These are phyloP conservation scores for Solanum hybrid DNA, from an alignment of 305 asterid species.

Conservation along the genomic window DNA sequence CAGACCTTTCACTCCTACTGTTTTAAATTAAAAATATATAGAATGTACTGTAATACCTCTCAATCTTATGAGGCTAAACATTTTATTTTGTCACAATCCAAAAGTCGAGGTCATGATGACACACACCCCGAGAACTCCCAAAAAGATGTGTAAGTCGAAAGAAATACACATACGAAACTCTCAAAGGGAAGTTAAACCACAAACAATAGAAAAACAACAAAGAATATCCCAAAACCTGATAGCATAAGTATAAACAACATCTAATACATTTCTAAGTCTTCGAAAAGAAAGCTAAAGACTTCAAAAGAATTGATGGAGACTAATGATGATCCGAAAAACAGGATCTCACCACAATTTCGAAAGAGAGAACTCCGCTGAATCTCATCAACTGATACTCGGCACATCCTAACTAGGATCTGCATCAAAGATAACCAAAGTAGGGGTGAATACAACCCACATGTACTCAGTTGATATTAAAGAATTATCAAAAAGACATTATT, in stretches of 20 bases:
- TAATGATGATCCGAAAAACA: not conserved
- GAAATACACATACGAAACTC: not conserved
- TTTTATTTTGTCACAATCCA: too few species aligned
- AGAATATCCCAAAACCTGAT: not conserved
- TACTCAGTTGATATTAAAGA: not conserved
- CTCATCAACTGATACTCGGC: not conserved
- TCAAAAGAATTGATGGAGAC: not conserved
- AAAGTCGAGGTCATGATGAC: not conserved
- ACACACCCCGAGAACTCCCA: fast-evolving
- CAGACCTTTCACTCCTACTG: fast-evolving
- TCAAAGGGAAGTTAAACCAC: not conserved
- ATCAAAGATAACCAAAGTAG: too few species aligned
- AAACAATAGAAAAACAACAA: too few species aligned
- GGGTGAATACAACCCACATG: too few species aligned
- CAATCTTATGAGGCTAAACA: not conserved
- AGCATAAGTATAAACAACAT: not conserved
- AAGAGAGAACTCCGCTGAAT: too few species aligned
- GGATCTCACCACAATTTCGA: not conserved
- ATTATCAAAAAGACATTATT: not conserved
- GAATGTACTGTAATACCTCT: too few species aligned
- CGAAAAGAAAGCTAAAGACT: too few species aligned
- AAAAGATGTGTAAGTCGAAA: not conserved
- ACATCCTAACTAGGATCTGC: too few species aligned
- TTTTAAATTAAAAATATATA: too few species aligned
- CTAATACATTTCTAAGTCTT: not conserved